phyloP scores from a whole-genome alignment of 148 eudicot species.

The Euryodendron excelsum region DNA sequence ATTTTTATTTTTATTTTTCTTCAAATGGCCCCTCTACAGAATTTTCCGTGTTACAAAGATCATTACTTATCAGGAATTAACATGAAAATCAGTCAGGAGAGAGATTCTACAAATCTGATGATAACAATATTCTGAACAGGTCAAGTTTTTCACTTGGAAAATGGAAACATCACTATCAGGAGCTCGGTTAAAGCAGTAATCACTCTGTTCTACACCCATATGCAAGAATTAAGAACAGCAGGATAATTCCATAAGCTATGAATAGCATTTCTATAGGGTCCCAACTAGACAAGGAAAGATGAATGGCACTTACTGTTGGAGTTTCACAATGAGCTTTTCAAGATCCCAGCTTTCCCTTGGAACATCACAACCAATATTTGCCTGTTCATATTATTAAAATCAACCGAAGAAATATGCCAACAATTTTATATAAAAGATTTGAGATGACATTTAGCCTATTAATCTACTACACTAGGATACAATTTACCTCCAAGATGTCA shows the following conservation, averaged over 20 bases:
- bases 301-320: slow-evolving; percentile 70
- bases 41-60: neutral
- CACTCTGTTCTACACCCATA: neutral
- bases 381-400: slow-evolving; percentile 42
- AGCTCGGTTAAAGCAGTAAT: neutral
- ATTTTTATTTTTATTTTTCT: no score
- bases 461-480: neutral
- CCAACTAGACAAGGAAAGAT: slow-evolving; percentile 10
- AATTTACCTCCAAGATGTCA: slow-evolving; percentile 88
- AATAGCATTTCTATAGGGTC: neutral
- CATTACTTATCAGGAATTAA: neutral
- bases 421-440: neutral
- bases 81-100: neutral
- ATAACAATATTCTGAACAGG: neutral
- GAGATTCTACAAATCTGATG: neutral
- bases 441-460: neutral
- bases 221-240: neutral
- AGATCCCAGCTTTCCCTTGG: slow-evolving; percentile 96
- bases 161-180: neutral
- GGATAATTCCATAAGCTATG: neutral
- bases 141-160: neutral
- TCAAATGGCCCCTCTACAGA: neutral
- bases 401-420: slow-evolving; percentile 5
- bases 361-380: slow-evolving; percentile 89
- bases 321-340: slow-evolving; percentile 79